Evolutionary conservation across 2,329 filamentous ascomycete genomes (phyloP), one percentile per base, ranked within the genome.

Genomic region (Neofusicoccum kwambonambiense): DNA sequence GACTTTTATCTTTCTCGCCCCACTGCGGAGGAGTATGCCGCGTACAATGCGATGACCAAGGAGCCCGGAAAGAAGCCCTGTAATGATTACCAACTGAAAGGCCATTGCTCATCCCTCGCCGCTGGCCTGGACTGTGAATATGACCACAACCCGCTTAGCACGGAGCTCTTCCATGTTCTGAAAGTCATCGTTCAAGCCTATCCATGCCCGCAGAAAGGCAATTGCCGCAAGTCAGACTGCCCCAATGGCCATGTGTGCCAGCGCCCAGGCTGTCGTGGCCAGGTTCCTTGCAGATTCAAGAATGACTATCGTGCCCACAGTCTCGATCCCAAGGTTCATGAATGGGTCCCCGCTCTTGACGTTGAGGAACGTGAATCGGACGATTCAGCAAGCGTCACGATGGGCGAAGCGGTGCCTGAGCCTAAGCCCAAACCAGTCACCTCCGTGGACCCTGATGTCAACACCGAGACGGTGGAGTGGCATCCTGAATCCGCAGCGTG

Each of bases 1-100:
- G 84, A 86, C 68, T 67, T 73, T 0, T 78, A 78, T 68, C 72
- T 78, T 37, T 72, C 75, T 8, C 68, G 72, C 0, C 79, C 81
- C 0, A 69, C 76, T 0, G 39, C 67, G 13, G 74, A 78, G 15
- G 78, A 79, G 34, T 76, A 77, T 69, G 70, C 74, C 1, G 67
- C 68, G 8, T 85, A 82, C 69, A 75, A 77, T 19, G 70, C 72
- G 11, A 76, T 77, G 9, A 31, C 27, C 27, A 57, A 47, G 42
- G 62, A 54, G 34, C 42, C 75, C 34, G 73, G 72, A 13, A 72
- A 74, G 17, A 84, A 83, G 68, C 76, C 82, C 0, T 86, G 83
- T 71, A 85, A 85, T 69, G 78, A 76, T 34, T 78, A 78, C 65
- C 80, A 84, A 64, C 74, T 86, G 0, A 75, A 75, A 0, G 74